Evolutionary conservation across 2,329 filamentous ascomycete genomes (phyloP).

Genomic region (Penicillium hesseltinei): DNA sequence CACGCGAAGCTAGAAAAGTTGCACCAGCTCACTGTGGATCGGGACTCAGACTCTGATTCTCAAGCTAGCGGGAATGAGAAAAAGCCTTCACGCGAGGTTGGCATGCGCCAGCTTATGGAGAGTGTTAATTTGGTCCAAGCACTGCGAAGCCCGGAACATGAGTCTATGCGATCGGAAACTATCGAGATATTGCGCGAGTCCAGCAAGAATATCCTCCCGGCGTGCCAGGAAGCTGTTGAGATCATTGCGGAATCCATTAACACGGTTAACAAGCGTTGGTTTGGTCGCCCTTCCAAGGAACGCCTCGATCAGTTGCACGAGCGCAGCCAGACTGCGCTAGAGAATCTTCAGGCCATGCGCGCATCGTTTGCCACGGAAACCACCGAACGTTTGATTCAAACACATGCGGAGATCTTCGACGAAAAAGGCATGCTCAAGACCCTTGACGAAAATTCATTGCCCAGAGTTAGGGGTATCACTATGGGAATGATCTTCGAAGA

Average conservation of each 20-base stretch:
- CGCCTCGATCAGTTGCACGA: constrained; percentile 22
- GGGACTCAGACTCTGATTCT: constrained; percentile 4
- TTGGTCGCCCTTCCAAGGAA: constrained; percentile 24
- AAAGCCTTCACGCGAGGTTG: constrained; percentile 22
- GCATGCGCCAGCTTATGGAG: constrained; percentile 35
- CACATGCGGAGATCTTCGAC: constrained; percentile 45
- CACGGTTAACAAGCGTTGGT: constrained; percentile 32
- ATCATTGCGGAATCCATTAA: constrained; percentile 29
- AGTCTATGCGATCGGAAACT: constrained; percentile 34
- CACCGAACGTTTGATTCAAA: constrained; percentile 43
- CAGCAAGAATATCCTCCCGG: constrained; percentile 25
- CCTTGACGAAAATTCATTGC: constrained; percentile 21
- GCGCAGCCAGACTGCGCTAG: constrained; percentile 20
- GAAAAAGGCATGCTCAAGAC: constrained; percentile 39
- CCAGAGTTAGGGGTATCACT: constrained; percentile 42
- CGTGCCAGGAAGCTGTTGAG: constrained; percentile 27
- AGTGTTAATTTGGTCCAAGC: constrained; percentile 38
- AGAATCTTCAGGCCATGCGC: constrained; percentile 28
- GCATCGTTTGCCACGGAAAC: constrained; percentile 32
- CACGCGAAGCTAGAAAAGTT: constrained; percentile 20
- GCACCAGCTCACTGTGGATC: constrained; percentile 9
- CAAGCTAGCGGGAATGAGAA: constrained; percentile 15
- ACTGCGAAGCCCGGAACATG: constrained; percentile 40
- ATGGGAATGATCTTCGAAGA: constrained; percentile 52
- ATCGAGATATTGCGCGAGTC: constrained; percentile 33